phyloP scores from a whole-genome alignment of 139 green algal species.

The Spirogloea muscicola region DNA sequence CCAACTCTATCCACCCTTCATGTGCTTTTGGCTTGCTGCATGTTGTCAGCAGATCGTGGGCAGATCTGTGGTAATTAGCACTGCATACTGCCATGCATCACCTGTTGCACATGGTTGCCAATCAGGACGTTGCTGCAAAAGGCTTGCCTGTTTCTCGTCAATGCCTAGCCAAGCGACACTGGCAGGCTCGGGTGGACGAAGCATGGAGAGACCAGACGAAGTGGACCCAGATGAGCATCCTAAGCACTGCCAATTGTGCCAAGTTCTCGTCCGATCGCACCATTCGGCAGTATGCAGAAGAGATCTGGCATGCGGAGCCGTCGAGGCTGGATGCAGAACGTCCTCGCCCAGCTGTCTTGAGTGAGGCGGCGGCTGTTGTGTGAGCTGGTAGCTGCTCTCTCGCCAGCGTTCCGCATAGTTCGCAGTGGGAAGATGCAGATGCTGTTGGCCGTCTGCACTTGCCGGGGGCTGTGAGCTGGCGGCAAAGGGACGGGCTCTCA shows the following conservation, averaged over 20 bases:
- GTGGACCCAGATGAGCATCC: slow-evolving; percentile 83
- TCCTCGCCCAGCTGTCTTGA: too few species aligned
- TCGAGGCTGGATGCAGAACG: slow-evolving; percentile 19
- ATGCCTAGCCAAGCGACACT: background rate
- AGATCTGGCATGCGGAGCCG: slow-evolving; percentile 55
- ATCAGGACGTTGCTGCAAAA: background rate
- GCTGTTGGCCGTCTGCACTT: too few species aligned
- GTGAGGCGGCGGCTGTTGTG: too few species aligned
- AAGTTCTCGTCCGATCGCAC: slow-evolving; percentile 95
- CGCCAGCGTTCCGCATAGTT: too few species aligned
- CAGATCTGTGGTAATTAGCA: background rate
- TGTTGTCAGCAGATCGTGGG: background rate
- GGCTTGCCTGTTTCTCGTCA: background rate
- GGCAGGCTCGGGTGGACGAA: slow-evolving; percentile 40
- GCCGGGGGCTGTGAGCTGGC: too few species aligned
- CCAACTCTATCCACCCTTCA: background rate
- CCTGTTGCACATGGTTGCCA: background rate
- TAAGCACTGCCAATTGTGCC: slow-evolving; percentile 80
- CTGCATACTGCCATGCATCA: background rate
- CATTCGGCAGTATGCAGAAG: slow-evolving; percentile 84
- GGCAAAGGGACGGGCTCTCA: too few species aligned
- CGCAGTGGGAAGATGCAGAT: too few species aligned
- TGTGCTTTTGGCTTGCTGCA: background rate
- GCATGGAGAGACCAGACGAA: slow-evolving; percentile 61
- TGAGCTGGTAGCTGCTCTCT: too few species aligned